phyloP scores from a whole-genome alignment of 768 basidiomycete genomes.

The Lentinula detonsa region DNA sequence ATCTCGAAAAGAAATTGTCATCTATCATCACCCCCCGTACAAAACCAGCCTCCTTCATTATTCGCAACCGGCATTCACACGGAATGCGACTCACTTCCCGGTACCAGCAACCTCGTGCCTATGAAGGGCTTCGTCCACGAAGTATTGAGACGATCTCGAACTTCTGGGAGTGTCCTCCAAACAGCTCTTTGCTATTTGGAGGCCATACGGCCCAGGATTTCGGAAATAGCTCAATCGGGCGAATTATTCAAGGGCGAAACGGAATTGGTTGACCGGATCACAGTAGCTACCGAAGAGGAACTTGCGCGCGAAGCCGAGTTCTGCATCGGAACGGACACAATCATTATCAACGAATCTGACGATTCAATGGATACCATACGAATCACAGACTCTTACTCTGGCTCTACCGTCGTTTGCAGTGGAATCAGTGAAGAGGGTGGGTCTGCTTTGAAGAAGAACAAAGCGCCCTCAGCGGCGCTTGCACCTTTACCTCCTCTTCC shows the following conservation, averaged over 20 bases:
- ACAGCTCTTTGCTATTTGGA: constrained; percentile 86
- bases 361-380: constrained; percentile 39
- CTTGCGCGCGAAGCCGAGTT: constrained; percentile 33
- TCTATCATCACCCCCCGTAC: constrained; percentile 9
- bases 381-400: constrained; percentile 23
- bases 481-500: constrained; percentile 41
- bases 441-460: constrained; percentile 1
- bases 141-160: constrained; percentile 80
- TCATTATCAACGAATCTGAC: constrained; percentile 12
- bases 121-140: constrained; percentile 83
- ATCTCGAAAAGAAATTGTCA: constrained; percentile 24
- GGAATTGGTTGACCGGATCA: constrained; percentile 37
- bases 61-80: neutral
- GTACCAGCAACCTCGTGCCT: constrained; percentile 37
- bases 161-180: constrained; percentile 78
- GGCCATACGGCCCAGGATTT: constrained; percentile 67
- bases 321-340: constrained; percentile 6
- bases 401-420: constrained; percentile 8
- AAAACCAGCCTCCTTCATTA: neutral
- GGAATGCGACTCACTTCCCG: constrained; percentile 9
- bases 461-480: constrained; percentile 13
- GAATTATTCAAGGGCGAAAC: constrained; percentile 33
- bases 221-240: constrained; percentile 49
- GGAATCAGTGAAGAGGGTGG: constrained; percentile 2
- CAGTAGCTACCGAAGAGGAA: constrained; percentile 36